Percentiles rank a stretch among this genome's conserved stretches.
Evolutionary conservation across 306 rosid species (phyloP).

Genomic region (Trifolium subterraneum): DNA sequence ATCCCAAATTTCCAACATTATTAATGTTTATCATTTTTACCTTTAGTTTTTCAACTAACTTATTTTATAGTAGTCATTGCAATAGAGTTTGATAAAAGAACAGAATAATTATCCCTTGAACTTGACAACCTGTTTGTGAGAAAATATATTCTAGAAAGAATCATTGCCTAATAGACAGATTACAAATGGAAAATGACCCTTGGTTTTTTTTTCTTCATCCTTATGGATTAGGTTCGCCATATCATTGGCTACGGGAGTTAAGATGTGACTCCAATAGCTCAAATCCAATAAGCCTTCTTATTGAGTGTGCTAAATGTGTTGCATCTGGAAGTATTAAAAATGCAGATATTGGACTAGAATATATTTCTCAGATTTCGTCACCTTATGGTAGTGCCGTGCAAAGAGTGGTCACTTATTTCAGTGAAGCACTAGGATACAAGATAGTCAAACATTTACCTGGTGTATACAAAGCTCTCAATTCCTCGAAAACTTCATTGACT

Average conservation of each 20-base stretch:
- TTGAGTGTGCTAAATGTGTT: conserved; percentile 69
- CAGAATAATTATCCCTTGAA: neutral
- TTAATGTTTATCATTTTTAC: no score
- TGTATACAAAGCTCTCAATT: conserved; percentile 64
- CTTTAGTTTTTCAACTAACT: no score
- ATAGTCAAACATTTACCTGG: conserved; percentile 73
- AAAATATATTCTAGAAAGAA: neutral
- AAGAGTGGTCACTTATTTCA: conserved; percentile 76
- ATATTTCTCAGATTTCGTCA: conserved; percentile 69
- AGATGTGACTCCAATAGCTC: conserved; percentile 62
- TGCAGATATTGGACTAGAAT: conserved; percentile 73
- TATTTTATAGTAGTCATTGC: neutral
- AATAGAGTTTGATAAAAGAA: conserved; percentile 10
- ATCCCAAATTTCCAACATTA: no score
- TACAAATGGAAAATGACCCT: neutral
- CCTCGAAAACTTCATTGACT: conserved; percentile 58
- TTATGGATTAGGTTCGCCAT: conserved; percentile 64
- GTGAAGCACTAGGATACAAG: conserved; percentile 75
- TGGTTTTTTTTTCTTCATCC: conserved; percentile 29
- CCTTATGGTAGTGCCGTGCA: conserved; percentile 77
- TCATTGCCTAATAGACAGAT: neutral
- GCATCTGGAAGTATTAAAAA: conserved; percentile 74
- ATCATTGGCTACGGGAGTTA: conserved; percentile 59
- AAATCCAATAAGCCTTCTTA: conserved; percentile 62
- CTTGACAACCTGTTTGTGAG: neutral